Evolutionary conservation across 352 stramenopile genomes (phyloP), one percentile per base, ranked within the genome.

Genomic region (Phytophthora pinifolia): DNA sequence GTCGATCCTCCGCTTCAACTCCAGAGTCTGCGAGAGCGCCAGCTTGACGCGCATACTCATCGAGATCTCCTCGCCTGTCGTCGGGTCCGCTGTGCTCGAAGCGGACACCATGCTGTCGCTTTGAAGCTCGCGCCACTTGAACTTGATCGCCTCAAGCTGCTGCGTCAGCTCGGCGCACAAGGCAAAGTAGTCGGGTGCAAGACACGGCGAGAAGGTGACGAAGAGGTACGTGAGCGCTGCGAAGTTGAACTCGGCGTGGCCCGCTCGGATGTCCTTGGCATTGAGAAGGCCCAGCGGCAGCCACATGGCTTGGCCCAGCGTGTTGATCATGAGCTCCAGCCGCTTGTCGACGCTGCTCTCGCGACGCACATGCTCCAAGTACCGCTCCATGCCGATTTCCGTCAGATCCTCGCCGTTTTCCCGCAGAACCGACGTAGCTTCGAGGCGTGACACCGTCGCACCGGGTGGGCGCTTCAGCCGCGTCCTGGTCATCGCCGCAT

Each of bases 331-430:
- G 32, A 90, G 51, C 45, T 89, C 79, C 17, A 92, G 55, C 3
- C 79, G 65, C 33, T 87, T 88, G 47, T 82, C 62, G 17, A 79
- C 47, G 6, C 57, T 72, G 6, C 61, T 57, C 35, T 92, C 82
- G 4, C 57, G 62, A 9, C 63, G 67, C 30, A 92, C 67, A 56
- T 83, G 70, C 20, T 89, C 79, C 42, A 88, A 12, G 49, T 89
- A 92, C n/a, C 79, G 62, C 49, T 88, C 82, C 68, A 87, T 83
- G 3, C 68, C 72, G 46, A 90, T 87, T 47, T 90, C 82, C 0
- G 79, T 92, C 10, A 92, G 61, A n/a, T 89, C 79, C 14, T 90
- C 74, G 15, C 82, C 79, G 54, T 90, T 92, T 42, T 92, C 82
- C 14, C 82, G 79, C 46, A 89, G 48, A 25, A 89, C 67, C 0